A percentile compares a stretch with the other conserved stretches of the same genome.
Evolutionary conservation across 2,329 filamentous ascomycete genomes (phyloP).

Genomic region (Penicillium sp.): DNA sequence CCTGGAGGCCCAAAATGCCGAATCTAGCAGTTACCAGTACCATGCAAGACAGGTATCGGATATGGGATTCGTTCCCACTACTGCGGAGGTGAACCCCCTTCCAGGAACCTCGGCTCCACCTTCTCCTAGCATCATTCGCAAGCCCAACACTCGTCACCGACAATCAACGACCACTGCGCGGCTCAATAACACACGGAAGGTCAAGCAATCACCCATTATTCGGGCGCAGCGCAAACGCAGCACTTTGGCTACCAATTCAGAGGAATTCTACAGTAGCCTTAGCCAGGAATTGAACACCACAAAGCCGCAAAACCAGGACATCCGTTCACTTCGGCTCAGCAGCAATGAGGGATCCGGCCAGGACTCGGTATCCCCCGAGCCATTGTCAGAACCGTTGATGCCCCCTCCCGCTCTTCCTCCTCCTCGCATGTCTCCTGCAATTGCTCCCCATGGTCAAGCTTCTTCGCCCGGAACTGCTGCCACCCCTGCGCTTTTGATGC

Average conservation of each 20-base stretch:
- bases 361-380: conserved; percentile 50
- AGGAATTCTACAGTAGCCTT: conserved; percentile 34
- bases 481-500: conserved; percentile 87
- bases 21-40: conserved; percentile 36
- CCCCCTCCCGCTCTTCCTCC: conserved; percentile 48
- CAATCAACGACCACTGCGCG: conserved; percentile 35
- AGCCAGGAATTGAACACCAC: conserved; percentile 36
- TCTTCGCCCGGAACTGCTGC: conserved; percentile 58
- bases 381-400: conserved; percentile 51
- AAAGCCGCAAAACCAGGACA: conserved; percentile 27
- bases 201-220: conserved; percentile 46
- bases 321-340: conserved; percentile 33
- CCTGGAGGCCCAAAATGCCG: conserved; percentile 47
- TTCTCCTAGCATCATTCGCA: conserved; percentile 32
- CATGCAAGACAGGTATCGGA: conserved; percentile 38
- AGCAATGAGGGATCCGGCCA: conserved; percentile 48
- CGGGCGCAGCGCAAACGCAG: conserved; percentile 42
- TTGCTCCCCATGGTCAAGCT: conserved; percentile 30
- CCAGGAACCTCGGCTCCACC: conserved; percentile 29
- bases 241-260: conserved; percentile 35
- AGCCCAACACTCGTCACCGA: conserved; percentile 35
- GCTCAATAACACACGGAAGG: conserved; percentile 35
- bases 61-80: conserved; percentile 43
- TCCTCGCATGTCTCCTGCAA: conserved; percentile 41
- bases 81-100: conserved; percentile 38